Evolutionary conservation across 176 grass and related monocot genomes (phyloP), one percentile per base, ranked within the genome.

Genomic region (Rhynchospora tenuis): DNA sequence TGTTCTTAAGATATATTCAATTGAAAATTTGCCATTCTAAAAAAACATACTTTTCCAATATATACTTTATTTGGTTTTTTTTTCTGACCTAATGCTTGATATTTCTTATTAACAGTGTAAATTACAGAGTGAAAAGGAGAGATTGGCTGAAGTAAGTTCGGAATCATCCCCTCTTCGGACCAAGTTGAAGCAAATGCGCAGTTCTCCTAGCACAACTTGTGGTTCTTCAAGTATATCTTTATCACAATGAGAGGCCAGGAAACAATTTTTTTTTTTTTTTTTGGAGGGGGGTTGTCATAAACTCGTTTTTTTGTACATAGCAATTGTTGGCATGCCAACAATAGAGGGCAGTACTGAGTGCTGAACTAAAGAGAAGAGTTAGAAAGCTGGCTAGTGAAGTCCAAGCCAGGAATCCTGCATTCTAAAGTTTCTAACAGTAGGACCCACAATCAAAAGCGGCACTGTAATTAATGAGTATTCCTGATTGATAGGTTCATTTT

Each of bases 61-160:
- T 75, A 75, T 71, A 16, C 48, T 61, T 23, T 7, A 26, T 61
- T 61, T 7, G 28, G 7, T 66, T 38, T 38, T 38, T 45, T 26
- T 74, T 48, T 50, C 70, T 26, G 3, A 74, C 6, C 2, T 31
- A 13, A 54, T 29, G 23, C 23, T 28, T 84, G n/a, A 42, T 73
- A 43, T 24, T 46, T 73, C 33, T 59, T 15, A 45, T 74, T 38
- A 59, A 73, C 22, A 77, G 70, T 33, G 52, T 74, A 84, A 74
- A 84, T 75, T 77, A 64, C 38, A 77, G 52, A 48, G 60, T 19
- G 80, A 82, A 58, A 67, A 23, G 62, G 22, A 67, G 20, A 63
- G 43, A 26, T 50, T 82, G 44, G 59, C 23, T 19, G 80, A 52
- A 61, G 16, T 82, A 27, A 6, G 22, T 43, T 52, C 12, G 43